Conservation (phyloP, 2,329 filamentous ascomycete species). For the Alternaria dauci region DNA sequence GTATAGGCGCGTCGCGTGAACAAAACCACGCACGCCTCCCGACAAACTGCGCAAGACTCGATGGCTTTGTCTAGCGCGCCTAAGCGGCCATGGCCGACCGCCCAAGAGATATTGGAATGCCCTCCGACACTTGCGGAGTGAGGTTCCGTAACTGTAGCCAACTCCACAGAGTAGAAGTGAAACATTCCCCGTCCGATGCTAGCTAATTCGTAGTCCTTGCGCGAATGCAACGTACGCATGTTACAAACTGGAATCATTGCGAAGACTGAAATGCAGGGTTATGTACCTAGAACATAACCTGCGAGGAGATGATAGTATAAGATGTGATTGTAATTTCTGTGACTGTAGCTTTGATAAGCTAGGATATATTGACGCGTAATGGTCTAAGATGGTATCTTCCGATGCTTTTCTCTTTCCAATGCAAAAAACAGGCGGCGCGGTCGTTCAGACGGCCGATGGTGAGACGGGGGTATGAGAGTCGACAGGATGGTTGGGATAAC, state of each 20-base stretch:
- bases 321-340: background rate
- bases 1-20: background rate
- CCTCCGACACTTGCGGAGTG: background rate
- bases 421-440: background rate
- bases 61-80: background rate
- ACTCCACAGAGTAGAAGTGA: background rate
- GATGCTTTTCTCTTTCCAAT: conserved; percentile 5
- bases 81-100: background rate
- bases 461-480: background rate
- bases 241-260: background rate
- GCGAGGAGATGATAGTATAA: background rate
- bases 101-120: background rate
- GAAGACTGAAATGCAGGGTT: background rate
- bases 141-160: background rate
- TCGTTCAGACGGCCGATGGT: background rate
- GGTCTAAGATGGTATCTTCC: conserved; percentile 20
- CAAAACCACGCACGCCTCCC: background rate
- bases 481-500: background rate
- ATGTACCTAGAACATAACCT: background rate
- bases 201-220: conserved; percentile 2
- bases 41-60: background rate
- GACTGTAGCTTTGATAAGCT: conserved; percentile 1
- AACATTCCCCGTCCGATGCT: background rate
- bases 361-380: conserved; percentile 11
- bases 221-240: conserved; percentile 1